These are phyloP conservation scores for Xerophyta viscosa DNA, from an alignment of 106 monocot species.

Conservation along the genomic window DNA sequence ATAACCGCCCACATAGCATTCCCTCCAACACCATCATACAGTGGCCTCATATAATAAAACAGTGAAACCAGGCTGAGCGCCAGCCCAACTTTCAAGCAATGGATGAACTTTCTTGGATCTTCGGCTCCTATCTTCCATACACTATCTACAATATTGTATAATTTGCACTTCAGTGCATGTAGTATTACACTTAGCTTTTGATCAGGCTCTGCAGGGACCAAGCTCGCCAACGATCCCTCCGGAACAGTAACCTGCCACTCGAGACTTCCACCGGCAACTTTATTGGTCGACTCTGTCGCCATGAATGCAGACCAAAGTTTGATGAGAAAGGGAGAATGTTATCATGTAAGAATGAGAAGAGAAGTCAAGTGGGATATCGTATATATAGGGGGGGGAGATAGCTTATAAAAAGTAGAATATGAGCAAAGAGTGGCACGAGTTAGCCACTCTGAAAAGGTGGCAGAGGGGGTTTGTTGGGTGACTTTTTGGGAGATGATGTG, in stretches of 20 bases:
- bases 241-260: constrained; percentile 2
- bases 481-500: no score
- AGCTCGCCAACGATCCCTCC: neutral
- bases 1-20: constrained; percentile 53
- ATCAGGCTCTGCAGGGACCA: neutral
- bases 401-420: no score
- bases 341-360: no score
- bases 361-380: no score
- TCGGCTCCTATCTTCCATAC: constrained; percentile 34
- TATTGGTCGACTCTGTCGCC: no score
- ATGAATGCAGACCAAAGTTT: neutral
- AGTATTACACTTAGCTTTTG: no score
- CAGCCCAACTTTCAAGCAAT: constrained; percentile 44
- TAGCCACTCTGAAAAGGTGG: no score
- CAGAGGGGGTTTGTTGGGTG: no score
- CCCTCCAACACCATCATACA: constrained; percentile 43
- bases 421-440: no score
- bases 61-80: constrained; percentile 39
- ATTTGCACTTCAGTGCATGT: neutral
- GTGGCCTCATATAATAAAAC: constrained; percentile 50
- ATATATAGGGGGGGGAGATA: no score
- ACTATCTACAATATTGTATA: constrained; percentile 7
- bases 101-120: constrained; percentile 41
- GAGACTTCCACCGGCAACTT: no score
- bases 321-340: no score